Evolutionary conservation across 2,329 filamentous ascomycete species (phyloP).

Genomic region (Aspergillus nomiae): DNA sequence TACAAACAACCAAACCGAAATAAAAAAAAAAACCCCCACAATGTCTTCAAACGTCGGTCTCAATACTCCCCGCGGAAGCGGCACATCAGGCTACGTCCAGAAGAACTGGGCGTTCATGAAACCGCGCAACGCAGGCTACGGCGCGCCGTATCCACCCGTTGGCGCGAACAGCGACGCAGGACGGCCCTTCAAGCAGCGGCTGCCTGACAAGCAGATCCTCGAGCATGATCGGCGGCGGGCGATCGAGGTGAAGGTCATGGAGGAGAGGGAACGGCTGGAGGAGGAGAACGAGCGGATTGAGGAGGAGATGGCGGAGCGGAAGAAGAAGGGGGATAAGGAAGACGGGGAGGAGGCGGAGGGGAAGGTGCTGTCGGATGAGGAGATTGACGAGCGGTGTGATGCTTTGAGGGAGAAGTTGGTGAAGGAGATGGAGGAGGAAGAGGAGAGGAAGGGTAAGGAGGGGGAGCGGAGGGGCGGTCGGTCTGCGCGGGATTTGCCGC

Average conservation of each 20-base stretch:
- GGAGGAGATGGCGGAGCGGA: constrained; percentile 68
- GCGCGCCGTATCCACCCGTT: constrained; percentile 68
- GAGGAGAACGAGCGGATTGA: constrained; percentile 67
- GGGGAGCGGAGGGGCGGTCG: constrained; percentile 14
- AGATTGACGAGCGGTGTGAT: constrained; percentile 79
- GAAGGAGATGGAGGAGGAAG: constrained; percentile 55
- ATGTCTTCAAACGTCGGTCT: constrained; percentile 99
- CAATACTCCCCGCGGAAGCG: constrained; percentile 87
- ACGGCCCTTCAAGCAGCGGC: constrained; percentile 70
- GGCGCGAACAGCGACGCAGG: constrained; percentile 52
- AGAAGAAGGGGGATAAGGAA: constrained; percentile 65
- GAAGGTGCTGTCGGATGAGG: constrained; percentile 68
- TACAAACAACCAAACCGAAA: constrained; percentile 41
- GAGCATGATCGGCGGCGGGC: constrained; percentile 91
- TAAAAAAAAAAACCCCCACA: constrained; percentile 11
- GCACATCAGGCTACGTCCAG: constrained; percentile 96
- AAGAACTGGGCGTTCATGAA: constrained; percentile 87
- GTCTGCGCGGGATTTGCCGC: constrained; percentile 19
- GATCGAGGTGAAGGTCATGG: constrained; percentile 91
- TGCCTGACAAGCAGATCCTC: constrained; percentile 89
- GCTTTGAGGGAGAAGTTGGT: constrained; percentile 66
- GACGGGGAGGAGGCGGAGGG: constrained; percentile 30
- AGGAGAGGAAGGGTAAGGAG: constrained; percentile 29
- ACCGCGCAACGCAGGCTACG: constrained; percentile 70
- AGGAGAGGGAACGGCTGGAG: constrained; percentile 86